Evolutionary conservation across 768 basidiomycete species (phyloP), one percentile per base, ranked within the genome.

Genomic region (Pulveroboletus ravenelii): DNA sequence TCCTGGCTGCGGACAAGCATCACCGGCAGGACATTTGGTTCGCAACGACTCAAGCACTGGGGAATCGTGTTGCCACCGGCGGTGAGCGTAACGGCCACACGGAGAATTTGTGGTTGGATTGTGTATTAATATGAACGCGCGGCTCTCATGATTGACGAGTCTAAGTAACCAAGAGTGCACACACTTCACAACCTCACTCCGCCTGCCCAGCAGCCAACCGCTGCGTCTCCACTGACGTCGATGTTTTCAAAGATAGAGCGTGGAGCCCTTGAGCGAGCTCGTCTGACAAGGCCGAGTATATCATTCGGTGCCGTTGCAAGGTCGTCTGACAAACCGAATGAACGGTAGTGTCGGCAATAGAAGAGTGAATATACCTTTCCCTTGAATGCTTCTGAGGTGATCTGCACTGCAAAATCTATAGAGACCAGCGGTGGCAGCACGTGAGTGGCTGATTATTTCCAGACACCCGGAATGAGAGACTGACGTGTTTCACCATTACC

Each of bases 401-500:
- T 74, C 58, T 82, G 74, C 41, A 93, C 70, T 10, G 85, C 78
- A 62, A 93, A 93, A 74, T 93, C 90, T 90, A 51, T 50, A 54
- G 45, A 31, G 25, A 35, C 25, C 44, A 29, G 38, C 32, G 43
- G 56, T 51, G 55, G 53, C 53, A 59, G 58, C 60, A 64, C 50
- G 62, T 62, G 58, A 59, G 57, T n/a, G 44, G 48, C 29, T 48
- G 32, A 48, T 62, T 45, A 50, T 49, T 52, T 48, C 48, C 44
- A 25, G 43, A 51, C 40, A 37, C 35, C 48, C 38, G 41, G 57
- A 59, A 52, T 43, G 54, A 57, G 47, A 34, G 50, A 79, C 86
- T 60, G 76, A 93, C 90, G 90, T 42, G 91, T 88, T 76, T 92
- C 90, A 51, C 82, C 84, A 62, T 75, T 82, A 39, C 78, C 80